Percentiles rank a stretch among this genome's conserved stretches.
phyloP scores from a whole-genome alignment of 495 filamentous ascomycete species.

The Lindgomyces ingoldianus region DNA sequence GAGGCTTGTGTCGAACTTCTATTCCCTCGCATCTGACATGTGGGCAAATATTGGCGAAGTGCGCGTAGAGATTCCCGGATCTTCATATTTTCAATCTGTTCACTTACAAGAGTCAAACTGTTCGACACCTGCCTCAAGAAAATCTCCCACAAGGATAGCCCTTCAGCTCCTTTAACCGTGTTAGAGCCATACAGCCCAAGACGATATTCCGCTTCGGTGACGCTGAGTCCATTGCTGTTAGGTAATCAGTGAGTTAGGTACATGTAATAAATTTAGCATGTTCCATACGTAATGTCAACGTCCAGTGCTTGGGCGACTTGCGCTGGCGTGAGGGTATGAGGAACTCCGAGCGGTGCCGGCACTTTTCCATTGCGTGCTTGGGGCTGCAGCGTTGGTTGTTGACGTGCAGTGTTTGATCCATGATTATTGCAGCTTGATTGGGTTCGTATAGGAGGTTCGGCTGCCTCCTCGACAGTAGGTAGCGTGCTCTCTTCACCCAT shows the following conservation, averaged over 20 bases:
- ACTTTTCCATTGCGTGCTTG: neutral
- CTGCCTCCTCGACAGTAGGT: conserved; percentile 36
- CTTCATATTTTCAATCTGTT: neutral
- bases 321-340: conserved; percentile 33
- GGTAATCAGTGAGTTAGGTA: conserved; percentile 7
- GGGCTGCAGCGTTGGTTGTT: neutral
- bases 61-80: neutral
- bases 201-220: conserved; percentile 35
- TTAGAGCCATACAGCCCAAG: conserved; percentile 36
- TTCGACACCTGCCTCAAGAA: conserved; percentile 40
- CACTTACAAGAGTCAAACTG: conserved; percentile 35
- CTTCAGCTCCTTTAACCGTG: conserved; percentile 40
- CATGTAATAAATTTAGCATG: neutral
- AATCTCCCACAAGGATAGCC: conserved; percentile 41
- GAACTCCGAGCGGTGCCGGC: conserved; percentile 5
- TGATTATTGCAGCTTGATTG: conserved; percentile 16
- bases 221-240: conserved; percentile 31
- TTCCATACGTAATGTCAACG: conserved; percentile 25
- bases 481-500: conserved; percentile 36
- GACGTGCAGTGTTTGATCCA: conserved; percentile 22
- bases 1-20: neutral
- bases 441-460: conserved; percentile 39
- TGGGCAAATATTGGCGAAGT: neutral
- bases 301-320: conserved; percentile 31
- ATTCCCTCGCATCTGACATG: neutral